Evolutionary conservation across 2,329 filamentous ascomycete genomes (phyloP), one percentile per base, ranked within the genome.

Genomic region (Proliferodiscus dingleyae): DNA sequence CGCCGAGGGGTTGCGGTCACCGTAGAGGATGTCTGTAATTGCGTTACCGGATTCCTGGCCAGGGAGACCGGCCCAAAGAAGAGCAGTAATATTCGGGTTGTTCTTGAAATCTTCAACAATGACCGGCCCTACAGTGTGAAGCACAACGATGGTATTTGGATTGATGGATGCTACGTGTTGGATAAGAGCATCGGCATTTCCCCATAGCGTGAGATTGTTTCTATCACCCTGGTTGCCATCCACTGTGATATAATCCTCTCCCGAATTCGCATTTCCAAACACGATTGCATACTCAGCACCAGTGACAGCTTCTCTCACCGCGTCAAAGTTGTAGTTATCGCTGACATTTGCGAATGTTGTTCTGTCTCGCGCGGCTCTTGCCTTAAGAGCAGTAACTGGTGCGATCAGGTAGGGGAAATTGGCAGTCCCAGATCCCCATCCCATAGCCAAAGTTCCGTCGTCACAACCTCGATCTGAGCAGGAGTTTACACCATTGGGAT

Each of bases 191-290:
- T 97, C 89, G 24, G 87, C 90, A 49, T 83, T 77, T 50, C 83
- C 75, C 91, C 91, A 97, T 0, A 95, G 72, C 0, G 89, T 95
- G 26, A 98, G 72, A 68, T 98, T 96, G 62, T 90, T 93, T 43
- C 91, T 83, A 65, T 97, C 91, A 47, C 93, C 91, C 48, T 74
- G 70, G 64, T 96, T 96, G 43, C 79, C 83, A 50, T 90, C 90
- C 1, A 94, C 78, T 10, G 71, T 76, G 60, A 97, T 88, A 67
- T 80, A 96, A 5, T 85, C 89, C 67, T 97, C 93, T 38, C 91
- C 91, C 2, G 83, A 77, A 62, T 90, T 76, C 10, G 90, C 82
- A 56, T 95, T 95, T 57, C 85, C 90, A 58, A 97, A 97, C 7
- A 96, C 89, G 28, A 97, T 75, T 53, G 90, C 74, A 1, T 84